Base-by-base conservation (phyloP, 73 alveolate species). In the Blepharisma japonicum region DNA sequence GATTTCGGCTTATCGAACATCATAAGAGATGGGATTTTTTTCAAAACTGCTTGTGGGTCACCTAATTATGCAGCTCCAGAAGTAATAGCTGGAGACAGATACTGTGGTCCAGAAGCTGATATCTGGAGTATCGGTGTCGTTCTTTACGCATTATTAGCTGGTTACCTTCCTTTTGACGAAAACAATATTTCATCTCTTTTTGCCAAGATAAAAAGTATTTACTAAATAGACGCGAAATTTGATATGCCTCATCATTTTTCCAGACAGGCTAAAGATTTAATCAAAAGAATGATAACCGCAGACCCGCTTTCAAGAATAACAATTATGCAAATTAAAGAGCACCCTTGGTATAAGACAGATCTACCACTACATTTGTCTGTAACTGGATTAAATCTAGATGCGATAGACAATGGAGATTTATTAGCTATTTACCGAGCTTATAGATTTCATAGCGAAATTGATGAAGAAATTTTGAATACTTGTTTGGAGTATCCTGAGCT, bases 21-120 rank as follows among this genome's bases (percentile, higher is more conserved):
- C 56, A 84, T 78, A 82, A 25, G 79, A 81, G 98, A 92, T 66
- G 92, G 94, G 6, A 84, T 85, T 68, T 87, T 78, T 78, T 79
- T 94, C 55, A 89, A 83, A 80, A 94, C 98, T 42, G 91, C 97
- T 7, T 93, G 98, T 55, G 99, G 99, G 21, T 91, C 98, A 6
- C 98, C 98, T 6, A 90, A 94, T 79, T 95, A 93, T 71, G 98
- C 98, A 56, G 95, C 98, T 0, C 99, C 99, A n/a, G 99, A 95
- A 84, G 93, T 95, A 20, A 91, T 93, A 79, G 77, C 78, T 32
- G 96, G 96, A 56, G 86, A 89, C 86, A 72, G 77, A 82, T 93
- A 93, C 74, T 90, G 82, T 56, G 98, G 98, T 7, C 79, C 87
- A 39, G 79, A 82, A 46, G 90, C 86, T 56, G 98, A 93, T 78